These are phyloP conservation scores for Saxophila tyrrhenica DNA, from an alignment of 495 filamentous ascomycete genomes.

Conservation along the genomic window DNA sequence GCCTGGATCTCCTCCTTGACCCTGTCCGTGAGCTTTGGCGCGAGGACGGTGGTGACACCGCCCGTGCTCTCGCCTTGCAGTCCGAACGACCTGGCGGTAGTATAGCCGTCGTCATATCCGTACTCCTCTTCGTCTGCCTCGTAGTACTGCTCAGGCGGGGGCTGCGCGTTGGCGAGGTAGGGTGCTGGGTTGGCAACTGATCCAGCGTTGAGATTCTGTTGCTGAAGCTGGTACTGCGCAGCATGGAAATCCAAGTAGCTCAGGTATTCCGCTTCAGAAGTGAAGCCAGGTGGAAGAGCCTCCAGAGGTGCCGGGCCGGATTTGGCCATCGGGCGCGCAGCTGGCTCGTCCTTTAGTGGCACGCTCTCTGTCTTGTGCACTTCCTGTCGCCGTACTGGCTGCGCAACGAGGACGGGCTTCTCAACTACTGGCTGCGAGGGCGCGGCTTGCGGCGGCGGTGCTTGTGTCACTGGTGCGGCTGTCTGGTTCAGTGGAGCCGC, in stretches of 20 bases:
- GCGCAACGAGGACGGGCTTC: not conserved
- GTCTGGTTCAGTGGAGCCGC: slow-evolving; percentile 24
- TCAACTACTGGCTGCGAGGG: not conserved
- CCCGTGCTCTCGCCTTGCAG: slow-evolving; percentile 67
- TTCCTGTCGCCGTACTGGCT: slow-evolving; percentile 6
- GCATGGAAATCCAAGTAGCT: slow-evolving; percentile 10
- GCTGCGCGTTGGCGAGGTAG: slow-evolving; percentile 7
- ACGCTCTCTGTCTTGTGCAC: slow-evolving; percentile 29
- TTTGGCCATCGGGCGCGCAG: slow-evolving; percentile 22
- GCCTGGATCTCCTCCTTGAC: slow-evolving; percentile 54
- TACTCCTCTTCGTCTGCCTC: slow-evolving; percentile 47
- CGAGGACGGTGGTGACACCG: slow-evolving; percentile 58
- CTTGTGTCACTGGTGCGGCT: too few species aligned
- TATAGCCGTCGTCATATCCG: slow-evolving; percentile 74
- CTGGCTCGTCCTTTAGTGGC: slow-evolving; percentile 30
- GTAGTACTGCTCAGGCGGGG: slow-evolving; percentile 14
- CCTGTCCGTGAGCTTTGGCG: slow-evolving; percentile 53
- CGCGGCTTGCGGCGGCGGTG: not conserved
- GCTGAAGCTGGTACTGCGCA: slow-evolving; percentile 6
- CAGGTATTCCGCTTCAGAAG: slow-evolving; percentile 11
- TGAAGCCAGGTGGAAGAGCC: slow-evolving; percentile 4
- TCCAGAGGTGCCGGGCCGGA: slow-evolving; percentile 13
- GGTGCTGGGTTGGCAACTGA: not conserved
- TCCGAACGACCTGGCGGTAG: slow-evolving; percentile 59
- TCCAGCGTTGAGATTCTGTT: not conserved